Base-by-base conservation (phyloP, 768 basidiomycete genomes). In the Aureoboletus auriporus region DNA sequence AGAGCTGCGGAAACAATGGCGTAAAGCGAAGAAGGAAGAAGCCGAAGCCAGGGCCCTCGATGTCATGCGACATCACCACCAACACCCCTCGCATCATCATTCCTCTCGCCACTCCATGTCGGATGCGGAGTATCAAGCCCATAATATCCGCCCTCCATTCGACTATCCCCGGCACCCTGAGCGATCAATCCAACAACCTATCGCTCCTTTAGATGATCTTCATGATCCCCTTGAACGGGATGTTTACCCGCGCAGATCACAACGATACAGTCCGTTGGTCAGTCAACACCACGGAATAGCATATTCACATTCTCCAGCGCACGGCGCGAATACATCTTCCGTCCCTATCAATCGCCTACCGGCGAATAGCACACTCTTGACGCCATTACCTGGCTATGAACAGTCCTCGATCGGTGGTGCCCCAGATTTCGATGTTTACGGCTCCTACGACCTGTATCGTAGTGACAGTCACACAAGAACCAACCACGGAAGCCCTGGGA, bases 1-100 rank as follows among this genome's bases (percentile, higher is more conserved):
- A 63, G 95, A 98, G 63, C 82, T 97, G 59, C 84, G 95, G 48
- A 97, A 94, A 68, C 86, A 88, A 58, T 96, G 95, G 93, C 84
- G 93, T 36, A 91, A 91, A 72, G 79, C 83, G 56, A 96, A 94
- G 74, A 93, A 94, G 68, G 90, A 92, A 61, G 68, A 69, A 42
- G 59, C 62, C n/a, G 70, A 71, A 42, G 43, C 59, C 12, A 58
- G 51, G 23, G 49, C 52, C 38, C 46, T 60, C 17, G 53, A 55
- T 26, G 39, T n/a, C 9, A 49, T 38, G 30, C 64, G 40, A 33
- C 54, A 53, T 28, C 54, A 42, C 39, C 47, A 54, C 17, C 55
- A 52, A 31, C 52, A 48, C 34, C 47, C 42, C 26, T 37, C 59
- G 7, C 59, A 59, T 17, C 61, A 50, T 29, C 61, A 49, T 37